Evolutionary conservation across 2,329 filamentous ascomycete genomes (phyloP).

Genomic region (Verticillium klebahnii): DNA sequence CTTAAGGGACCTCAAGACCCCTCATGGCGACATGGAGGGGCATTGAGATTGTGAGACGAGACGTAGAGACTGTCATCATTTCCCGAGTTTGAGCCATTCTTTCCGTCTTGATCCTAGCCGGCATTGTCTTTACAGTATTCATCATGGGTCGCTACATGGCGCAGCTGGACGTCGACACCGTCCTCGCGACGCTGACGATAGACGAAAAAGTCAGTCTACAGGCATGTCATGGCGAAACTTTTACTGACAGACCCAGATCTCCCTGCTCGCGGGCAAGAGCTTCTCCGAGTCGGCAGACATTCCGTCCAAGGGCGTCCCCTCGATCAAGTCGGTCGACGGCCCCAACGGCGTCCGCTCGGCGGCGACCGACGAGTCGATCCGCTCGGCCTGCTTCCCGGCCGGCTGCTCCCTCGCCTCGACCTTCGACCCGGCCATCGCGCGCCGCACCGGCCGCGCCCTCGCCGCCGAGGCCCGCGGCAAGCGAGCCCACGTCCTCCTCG

Average conservation of each 20-base stretch:
- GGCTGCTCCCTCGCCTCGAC: slow-evolving; percentile 48
- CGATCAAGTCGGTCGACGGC: slow-evolving; percentile 11
- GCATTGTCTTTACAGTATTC: not conserved
- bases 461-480: slow-evolving; percentile 50
- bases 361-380: slow-evolving; percentile 10
- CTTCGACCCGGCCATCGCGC: slow-evolving; percentile 54
- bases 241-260: not conserved
- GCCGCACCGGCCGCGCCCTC: slow-evolving; percentile 50
- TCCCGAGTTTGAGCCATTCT: not conserved
- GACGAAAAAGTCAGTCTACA: slow-evolving; percentile 22
- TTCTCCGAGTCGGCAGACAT: slow-evolving; percentile 10
- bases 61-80: not conserved
- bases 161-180: slow-evolving; percentile 12
- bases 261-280: slow-evolving; percentile 9
- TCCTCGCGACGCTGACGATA: slow-evolving; percentile 22
- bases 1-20: not conserved
- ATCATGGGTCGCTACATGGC: not conserved
- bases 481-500: slow-evolving; percentile 60
- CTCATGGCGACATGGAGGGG: not conserved
- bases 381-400: slow-evolving; percentile 17
- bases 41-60: not conserved
- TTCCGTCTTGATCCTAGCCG: not conserved
- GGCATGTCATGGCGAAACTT: not conserved
- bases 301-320: slow-evolving; percentile 5
- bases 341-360: slow-evolving; percentile 12